Evolutionary conservation across 139 green algal genomes (phyloP).

Genomic region (Micromonas commoda): DNA sequence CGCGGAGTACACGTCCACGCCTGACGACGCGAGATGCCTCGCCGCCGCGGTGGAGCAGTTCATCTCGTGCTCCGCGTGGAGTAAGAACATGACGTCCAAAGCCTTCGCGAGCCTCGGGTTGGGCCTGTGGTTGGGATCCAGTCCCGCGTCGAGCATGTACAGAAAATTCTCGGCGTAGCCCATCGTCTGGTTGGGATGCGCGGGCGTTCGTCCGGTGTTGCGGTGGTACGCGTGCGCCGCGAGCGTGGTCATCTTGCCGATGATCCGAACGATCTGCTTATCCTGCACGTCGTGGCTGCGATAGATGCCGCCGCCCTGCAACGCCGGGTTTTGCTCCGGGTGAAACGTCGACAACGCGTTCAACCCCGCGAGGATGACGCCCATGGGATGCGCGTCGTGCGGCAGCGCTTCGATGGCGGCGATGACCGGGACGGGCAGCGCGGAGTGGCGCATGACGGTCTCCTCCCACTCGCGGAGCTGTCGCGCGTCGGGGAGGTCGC

Average conservation of each 20-base stretch:
- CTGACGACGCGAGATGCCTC: conserved; percentile 61
- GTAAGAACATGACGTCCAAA: conserved; percentile 90
- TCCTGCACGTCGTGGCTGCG: conserved; percentile 77
- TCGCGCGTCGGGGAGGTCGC: conserved; percentile 60
- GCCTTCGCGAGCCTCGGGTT: conserved; percentile 36
- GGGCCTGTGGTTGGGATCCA: conserved; percentile 21
- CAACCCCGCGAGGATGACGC: conserved; percentile 71
- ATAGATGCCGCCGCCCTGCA: conserved; percentile 86
- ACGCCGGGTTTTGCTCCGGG: conserved; percentile 88
- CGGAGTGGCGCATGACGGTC: conserved; percentile 76
- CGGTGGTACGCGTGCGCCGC: conserved; percentile 91
- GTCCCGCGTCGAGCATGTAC: conserved; percentile 90
- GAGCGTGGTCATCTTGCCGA: conserved; percentile 79
- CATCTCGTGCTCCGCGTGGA: conserved; percentile 98
- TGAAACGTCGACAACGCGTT: conserved; percentile 74
- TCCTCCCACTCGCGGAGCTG: conserved; percentile 60
- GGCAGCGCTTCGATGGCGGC: conserved; percentile 70
- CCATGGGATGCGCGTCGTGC: conserved; percentile 91
- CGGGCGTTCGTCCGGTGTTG: conserved; percentile 62
- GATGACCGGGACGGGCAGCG: conserved; percentile 68
- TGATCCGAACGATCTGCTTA: conserved; percentile 91
- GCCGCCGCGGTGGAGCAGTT: conserved; percentile 90
- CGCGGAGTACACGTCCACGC: conserved; percentile 84
- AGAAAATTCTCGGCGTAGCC: conserved; percentile 94
- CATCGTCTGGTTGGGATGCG: conserved; percentile 74